Base-by-base conservation (phyloP, 2,329 filamentous ascomycete species). In the Apiospora koreana region DNA sequence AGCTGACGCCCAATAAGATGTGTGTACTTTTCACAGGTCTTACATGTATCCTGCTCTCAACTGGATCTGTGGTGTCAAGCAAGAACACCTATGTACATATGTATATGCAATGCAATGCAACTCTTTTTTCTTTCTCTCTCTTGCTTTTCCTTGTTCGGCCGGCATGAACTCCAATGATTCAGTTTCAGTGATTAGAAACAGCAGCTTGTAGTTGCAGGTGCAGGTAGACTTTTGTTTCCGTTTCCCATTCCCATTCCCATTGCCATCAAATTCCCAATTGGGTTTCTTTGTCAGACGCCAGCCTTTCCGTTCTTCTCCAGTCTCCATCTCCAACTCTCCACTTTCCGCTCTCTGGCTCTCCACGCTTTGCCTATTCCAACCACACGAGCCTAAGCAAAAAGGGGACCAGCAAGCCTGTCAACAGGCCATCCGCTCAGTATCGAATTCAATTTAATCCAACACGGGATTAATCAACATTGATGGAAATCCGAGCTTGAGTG, bases 261-360 rank as follows among this genome's bases (percentile, higher is more conserved):
- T n/a, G n/a, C n/a, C n/a, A n/a, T n/a, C n/a, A n/a, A n/a, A n/a
- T 58, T 62, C 54, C 31, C 31, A 38, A 62, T 62, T 38, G 54
- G 54, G 54, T 23, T 62, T 62, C 18, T 62, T 8, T 46, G 65
- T 31, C 42, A 67, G 65, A 67, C 65, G 65, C 65, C 42, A 67
- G 41, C 65, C 65, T 67, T 67, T 67, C 25, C 65, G 18, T 21
- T 23, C 35, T 46, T 46, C 65, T 67, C 65, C 65, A 67, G 65
- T 67, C 65, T 35, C 65, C 65, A 62, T 62, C 54, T 62, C 54
- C 54, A 67, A 43, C 25, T 67, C 42, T 67, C 65, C 65, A 67
- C 28, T 67, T 38, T 46, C 65, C 65, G 31, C 9, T 62, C 21
- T 62, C 31, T 38, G 31, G 10, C 65, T 46, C 42, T 31, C 65